Percentiles rank a stretch among this genome's conserved stretches.
These are phyloP conservation scores for Cadophora sp. DNA, from an alignment of 2,329 filamentous ascomycete species.

Conservation along the genomic window DNA sequence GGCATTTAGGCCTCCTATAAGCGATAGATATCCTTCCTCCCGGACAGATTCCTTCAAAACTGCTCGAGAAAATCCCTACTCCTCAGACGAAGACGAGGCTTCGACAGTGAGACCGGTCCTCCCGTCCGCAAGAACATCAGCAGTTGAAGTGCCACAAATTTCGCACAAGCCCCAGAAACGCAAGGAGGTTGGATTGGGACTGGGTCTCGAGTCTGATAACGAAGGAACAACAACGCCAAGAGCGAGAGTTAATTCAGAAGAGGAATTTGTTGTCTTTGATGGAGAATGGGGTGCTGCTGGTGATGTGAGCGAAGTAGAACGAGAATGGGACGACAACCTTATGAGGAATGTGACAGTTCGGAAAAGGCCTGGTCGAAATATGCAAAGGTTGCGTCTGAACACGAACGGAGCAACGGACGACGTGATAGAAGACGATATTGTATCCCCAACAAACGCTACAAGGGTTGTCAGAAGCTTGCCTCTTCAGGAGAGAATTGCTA, in stretches of 20 bases:
- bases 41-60: slow-evolving; percentile 74
- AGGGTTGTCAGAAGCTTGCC: slow-evolving; percentile 45
- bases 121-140: slow-evolving; percentile 36
- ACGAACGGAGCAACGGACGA: slow-evolving; percentile 46
- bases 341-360: slow-evolving; percentile 60
- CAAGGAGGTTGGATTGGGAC: slow-evolving; percentile 43
- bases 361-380: slow-evolving; percentile 45
- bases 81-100: slow-evolving; percentile 64
- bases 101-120: slow-evolving; percentile 48
- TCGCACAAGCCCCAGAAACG: slow-evolving; percentile 29
- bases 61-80: slow-evolving; percentile 68
- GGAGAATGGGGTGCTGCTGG: slow-evolving; percentile 59
- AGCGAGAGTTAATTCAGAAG: slow-evolving; percentile 45
- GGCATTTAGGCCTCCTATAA: slow-evolving; percentile 53
- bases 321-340: slow-evolving; percentile 62
- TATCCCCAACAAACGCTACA: slow-evolving; percentile 60
- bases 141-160: slow-evolving; percentile 32
- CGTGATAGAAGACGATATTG: slow-evolving; percentile 54
- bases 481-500: slow-evolving; percentile 39
- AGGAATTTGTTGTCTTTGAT: slow-evolving; percentile 62
- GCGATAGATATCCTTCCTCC: slow-evolving; percentile 52
- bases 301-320: slow-evolving; percentile 53
- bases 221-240: slow-evolving; percentile 44
- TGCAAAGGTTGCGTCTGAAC: slow-evolving; percentile 31
- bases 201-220: slow-evolving; percentile 49